Percentiles rank a stretch among this genome's conserved stretches.
These are phyloP conservation scores for Salix udensis DNA, from an alignment of 345 rosid species.

Conservation along the genomic window DNA sequence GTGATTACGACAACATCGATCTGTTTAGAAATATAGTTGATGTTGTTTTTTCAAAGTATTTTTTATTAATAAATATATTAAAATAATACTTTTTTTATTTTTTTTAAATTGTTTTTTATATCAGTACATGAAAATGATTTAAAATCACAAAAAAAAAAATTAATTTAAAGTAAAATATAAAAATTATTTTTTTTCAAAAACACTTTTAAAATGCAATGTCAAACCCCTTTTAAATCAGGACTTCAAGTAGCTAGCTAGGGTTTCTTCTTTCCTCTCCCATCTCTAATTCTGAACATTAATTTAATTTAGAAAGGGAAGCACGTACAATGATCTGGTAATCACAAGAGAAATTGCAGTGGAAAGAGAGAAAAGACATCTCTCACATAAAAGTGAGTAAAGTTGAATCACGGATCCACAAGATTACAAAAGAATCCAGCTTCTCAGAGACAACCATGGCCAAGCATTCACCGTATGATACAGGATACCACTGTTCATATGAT, in stretches of 20 bases:
- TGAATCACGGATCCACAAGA: slow-evolving; percentile 32
- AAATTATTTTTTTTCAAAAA: too few relatives aligned
- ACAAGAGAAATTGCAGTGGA: not conserved
- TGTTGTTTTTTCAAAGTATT: too few relatives aligned
- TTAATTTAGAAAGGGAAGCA: not conserved
- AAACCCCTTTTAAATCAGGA: too few relatives aligned
- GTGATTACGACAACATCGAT: not conserved
- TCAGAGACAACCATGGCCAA: slow-evolving; percentile 7
- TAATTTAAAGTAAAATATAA: too few relatives aligned
- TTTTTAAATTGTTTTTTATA: too few relatives aligned
- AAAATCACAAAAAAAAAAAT: too few relatives aligned
- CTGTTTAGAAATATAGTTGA: too few relatives aligned
- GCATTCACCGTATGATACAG: not conserved
- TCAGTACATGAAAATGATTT: too few relatives aligned
- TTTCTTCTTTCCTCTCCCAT: not conserved
- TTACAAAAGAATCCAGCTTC: slow-evolving; percentile 31
- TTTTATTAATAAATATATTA: too few relatives aligned
- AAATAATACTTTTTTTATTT: too few relatives aligned
- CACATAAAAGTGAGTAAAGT: slow-evolving; percentile 30
- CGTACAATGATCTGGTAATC: not conserved
- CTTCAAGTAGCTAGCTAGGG: not conserved
- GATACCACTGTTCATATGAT: not conserved
- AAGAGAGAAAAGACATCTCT: slow-evolving; percentile 16
- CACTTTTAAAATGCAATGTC: too few relatives aligned
- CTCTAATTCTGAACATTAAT: not conserved